phyloP scores from a whole-genome alignment of 495 filamentous ascomycete species.

The Xylaria acuta region DNA sequence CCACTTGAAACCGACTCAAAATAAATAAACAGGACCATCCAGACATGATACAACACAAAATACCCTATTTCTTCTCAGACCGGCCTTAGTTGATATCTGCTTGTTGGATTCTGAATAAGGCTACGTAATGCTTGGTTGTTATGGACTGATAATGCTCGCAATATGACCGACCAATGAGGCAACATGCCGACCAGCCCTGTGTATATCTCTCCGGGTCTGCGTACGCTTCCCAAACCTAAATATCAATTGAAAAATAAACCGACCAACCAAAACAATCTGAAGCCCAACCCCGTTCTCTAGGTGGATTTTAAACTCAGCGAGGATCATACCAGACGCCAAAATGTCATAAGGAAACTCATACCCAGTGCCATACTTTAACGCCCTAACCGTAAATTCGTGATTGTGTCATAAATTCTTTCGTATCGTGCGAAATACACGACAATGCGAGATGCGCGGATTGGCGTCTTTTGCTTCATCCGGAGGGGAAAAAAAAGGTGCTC shows the following conservation, averaged over 20 bases:
- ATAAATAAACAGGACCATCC: not conserved
- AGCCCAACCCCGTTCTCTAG: constrained; percentile 12
- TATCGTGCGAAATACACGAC: constrained; percentile 10
- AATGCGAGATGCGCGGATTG: not conserved
- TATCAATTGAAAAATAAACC: not conserved
- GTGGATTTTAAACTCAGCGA: not conserved
- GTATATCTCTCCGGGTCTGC: not conserved
- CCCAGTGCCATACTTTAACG: constrained; percentile 6
- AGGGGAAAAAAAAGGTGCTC: not conserved
- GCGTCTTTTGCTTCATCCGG: not conserved
- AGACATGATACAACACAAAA: not conserved
- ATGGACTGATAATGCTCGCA: not conserved
- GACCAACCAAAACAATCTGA: constrained; percentile 4
- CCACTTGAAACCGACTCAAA: not conserved
- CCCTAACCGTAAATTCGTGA: constrained; percentile 18
- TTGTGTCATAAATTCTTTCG: constrained; percentile 13
- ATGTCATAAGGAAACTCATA: not conserved
- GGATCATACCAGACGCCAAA: constrained; percentile 16
- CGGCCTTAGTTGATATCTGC: not conserved
- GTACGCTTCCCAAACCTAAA: constrained; percentile 1
- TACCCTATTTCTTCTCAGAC: not conserved
- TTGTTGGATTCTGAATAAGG: not conserved
- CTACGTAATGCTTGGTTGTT: not conserved
- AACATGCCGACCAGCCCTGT: not conserved
- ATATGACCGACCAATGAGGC: constrained; percentile 1